phyloP scores from a whole-genome alignment of 2,329 filamentous ascomycete species.

The Aspergillus sp. region DNA sequence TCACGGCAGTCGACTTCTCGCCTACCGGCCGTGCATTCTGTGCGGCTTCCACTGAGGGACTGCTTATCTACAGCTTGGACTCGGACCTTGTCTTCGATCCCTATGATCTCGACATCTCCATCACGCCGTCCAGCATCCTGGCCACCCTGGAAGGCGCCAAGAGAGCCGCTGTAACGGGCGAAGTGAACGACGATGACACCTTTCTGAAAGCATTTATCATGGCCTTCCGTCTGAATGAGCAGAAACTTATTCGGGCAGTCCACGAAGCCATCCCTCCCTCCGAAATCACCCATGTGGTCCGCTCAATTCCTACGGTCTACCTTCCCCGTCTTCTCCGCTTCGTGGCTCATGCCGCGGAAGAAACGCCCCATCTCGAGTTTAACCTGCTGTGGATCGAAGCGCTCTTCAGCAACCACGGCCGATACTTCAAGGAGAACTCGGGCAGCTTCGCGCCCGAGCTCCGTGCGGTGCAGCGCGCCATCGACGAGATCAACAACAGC shows the following conservation, averaged over 20 bases:
- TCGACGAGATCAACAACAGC: constrained; percentile 78
- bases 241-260: constrained; percentile 75
- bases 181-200: constrained; percentile 68
- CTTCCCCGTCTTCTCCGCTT: constrained; percentile 82
- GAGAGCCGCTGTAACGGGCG: constrained; percentile 34
- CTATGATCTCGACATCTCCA: constrained; percentile 90
- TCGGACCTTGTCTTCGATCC: constrained; percentile 84
- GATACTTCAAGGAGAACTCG: constrained; percentile 78
- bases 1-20: constrained; percentile 81
- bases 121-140: constrained; percentile 84
- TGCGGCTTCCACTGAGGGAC: constrained; percentile 88
- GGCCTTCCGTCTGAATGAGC: constrained; percentile 93
- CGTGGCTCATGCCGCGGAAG: constrained; percentile 82
- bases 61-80: constrained; percentile 91
- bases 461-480: constrained; percentile 76
- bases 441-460: constrained; percentile 81
- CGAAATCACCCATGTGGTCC: constrained; percentile 76
- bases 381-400: constrained; percentile 91
- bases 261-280: constrained; percentile 78
- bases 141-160: constrained; percentile 63
- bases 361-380: constrained; percentile 91
- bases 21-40: constrained; percentile 90
- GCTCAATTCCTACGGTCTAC: constrained; percentile 79
- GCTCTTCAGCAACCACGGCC: constrained; percentile 75
- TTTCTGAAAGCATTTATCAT: constrained; percentile 93